Percentiles rank a stretch among this genome's conserved stretches.
These are phyloP conservation scores for Candida orba DNA, from an alignment of 805 yeast species.

Conservation along the genomic window DNA sequence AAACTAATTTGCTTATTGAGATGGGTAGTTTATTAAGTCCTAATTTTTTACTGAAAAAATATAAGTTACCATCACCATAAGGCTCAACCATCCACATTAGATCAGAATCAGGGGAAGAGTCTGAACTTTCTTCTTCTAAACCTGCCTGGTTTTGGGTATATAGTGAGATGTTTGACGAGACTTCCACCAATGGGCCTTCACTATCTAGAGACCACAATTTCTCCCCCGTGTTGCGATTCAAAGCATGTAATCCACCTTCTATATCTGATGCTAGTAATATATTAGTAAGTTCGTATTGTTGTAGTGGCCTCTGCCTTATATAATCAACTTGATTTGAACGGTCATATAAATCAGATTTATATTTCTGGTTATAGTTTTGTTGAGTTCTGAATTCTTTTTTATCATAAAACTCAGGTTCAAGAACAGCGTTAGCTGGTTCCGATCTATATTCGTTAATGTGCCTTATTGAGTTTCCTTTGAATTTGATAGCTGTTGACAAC, in stretches of 20 bases:
- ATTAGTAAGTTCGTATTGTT: slow-evolving; percentile 67
- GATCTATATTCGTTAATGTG: background rate
- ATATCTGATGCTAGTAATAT: slow-evolving; percentile 68
- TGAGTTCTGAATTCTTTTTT: background rate
- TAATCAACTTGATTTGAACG: background rate
- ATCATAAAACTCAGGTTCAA: background rate
- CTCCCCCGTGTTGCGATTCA: slow-evolving; percentile 68
- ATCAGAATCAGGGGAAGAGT: slow-evolving; percentile 20
- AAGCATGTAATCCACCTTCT: slow-evolving; percentile 82
- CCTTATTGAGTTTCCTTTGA: background rate
- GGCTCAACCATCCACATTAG: slow-evolving; percentile 89
- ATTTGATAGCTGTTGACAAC: slow-evolving; percentile 1
- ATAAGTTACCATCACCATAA: slow-evolving; percentile 72
- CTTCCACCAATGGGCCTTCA: slow-evolving; percentile 52
- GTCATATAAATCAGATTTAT: slow-evolving; percentile 2
- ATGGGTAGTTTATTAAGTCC: slow-evolving; percentile 83
- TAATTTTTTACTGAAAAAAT: slow-evolving; percentile 62
- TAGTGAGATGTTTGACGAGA: slow-evolving; percentile 18
- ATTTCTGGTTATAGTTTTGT: background rate
- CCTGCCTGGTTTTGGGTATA: slow-evolving; percentile 5
- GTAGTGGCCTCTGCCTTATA: slow-evolving; percentile 34
- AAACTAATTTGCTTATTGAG: slow-evolving; percentile 66
- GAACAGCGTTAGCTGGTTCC: background rate
- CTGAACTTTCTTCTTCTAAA: background rate
- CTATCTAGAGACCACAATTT: slow-evolving; percentile 70